These are phyloP conservation scores for Penicillium longicatenatum DNA, from an alignment of 495 filamentous ascomycete species.

Conservation along the genomic window DNA sequence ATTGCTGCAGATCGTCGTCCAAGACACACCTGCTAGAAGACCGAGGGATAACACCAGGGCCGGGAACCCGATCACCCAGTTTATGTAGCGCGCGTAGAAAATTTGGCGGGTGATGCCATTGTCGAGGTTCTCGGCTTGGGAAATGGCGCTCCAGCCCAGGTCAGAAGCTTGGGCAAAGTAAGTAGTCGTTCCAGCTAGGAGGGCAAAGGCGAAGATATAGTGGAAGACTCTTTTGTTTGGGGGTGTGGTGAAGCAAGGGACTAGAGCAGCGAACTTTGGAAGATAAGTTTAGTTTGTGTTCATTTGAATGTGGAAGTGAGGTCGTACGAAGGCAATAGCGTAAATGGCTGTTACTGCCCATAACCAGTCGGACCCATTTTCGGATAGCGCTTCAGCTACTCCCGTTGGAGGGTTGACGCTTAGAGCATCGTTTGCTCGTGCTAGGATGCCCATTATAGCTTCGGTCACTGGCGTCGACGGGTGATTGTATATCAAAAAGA, in stretches of 20 bases:
- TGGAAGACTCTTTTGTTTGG: conserved; percentile 62
- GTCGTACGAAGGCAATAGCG: conserved; percentile 14
- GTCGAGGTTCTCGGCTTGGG: conserved; percentile 43
- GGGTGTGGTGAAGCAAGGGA: conserved; percentile 49
- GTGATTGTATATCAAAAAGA: neutral
- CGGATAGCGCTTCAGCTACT: conserved; percentile 60
- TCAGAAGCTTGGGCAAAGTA: conserved; percentile 73
- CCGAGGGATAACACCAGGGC: conserved; percentile 61
- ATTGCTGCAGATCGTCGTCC: conserved; percentile 63
- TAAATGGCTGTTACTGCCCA: conserved; percentile 53
- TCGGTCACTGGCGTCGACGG: neutral
- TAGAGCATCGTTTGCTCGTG: conserved; percentile 52
- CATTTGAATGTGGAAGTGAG: neutral
- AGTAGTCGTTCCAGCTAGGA: conserved; percentile 62
- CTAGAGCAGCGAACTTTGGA: conserved; percentile 43
- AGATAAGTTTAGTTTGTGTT: neutral
- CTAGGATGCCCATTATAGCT: conserved; percentile 26
- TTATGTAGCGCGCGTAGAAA: conserved; percentile 72
- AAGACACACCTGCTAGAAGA: conserved; percentile 64
- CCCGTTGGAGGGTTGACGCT: conserved; percentile 45
- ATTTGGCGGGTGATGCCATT: conserved; percentile 58
- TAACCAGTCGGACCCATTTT: conserved; percentile 60
- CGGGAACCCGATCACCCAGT: conserved; percentile 58
- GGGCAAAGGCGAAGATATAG: conserved; percentile 63
- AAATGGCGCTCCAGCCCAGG: conserved; percentile 63